A percentile compares a stretch with the other conserved stretches of the same genome.
Evolutionary conservation across 495 filamentous ascomycete genomes (phyloP).

Genomic region (Tuber indicum): DNA sequence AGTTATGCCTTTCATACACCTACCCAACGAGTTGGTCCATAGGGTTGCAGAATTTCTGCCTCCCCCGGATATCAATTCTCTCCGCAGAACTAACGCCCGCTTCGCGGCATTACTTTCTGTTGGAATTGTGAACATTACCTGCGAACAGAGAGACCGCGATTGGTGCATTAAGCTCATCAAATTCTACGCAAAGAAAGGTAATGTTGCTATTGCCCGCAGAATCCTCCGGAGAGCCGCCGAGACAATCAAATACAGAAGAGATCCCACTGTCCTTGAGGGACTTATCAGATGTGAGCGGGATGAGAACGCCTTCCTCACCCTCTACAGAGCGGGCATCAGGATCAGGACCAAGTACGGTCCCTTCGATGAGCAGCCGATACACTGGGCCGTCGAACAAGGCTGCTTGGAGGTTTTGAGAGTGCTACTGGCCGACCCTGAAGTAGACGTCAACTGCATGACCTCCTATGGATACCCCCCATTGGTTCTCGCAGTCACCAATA

Average conservation of each 20-base stretch:
- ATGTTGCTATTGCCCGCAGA: neutral
- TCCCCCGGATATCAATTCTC: neutral
- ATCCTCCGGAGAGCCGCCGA: neutral
- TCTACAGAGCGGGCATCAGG: neutral
- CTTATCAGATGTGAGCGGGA: neutral
- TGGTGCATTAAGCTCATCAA: neutral
- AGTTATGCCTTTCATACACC: neutral
- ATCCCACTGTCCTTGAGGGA: neutral
- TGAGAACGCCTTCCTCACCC: neutral
- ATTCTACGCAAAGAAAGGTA: neutral
- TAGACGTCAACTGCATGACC: slow-evolving; percentile 1
- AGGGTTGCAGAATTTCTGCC: neutral
- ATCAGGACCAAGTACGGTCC: neutral
- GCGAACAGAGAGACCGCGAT: neutral
- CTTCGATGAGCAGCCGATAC: neutral
- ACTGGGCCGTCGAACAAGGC: neutral
- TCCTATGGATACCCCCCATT: neutral
- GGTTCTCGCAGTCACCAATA: neutral
- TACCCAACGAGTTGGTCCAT: neutral
- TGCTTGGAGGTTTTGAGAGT: neutral
- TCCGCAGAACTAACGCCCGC: neutral
- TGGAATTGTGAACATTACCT: slow-evolving; percentile 2
- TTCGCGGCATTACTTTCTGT: neutral
- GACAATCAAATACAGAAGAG: neutral
- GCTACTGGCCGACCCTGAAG: neutral